Evolutionary conservation across 306 rosid genomes (phyloP), one percentile per base, ranked within the genome.

Genomic region (Citrullus amarus): DNA sequence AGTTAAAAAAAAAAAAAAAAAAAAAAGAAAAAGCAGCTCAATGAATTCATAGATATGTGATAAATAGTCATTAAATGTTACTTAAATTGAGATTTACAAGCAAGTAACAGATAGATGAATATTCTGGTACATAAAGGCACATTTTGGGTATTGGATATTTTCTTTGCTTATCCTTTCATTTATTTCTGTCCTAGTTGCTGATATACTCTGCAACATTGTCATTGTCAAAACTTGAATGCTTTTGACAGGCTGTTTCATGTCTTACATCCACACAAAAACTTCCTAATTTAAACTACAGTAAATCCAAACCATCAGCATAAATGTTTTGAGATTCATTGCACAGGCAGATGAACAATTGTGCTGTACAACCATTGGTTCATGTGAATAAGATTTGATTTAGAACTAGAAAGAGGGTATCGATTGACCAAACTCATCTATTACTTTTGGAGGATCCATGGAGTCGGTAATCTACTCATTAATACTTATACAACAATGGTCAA

Each of bases 171-270:
- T 74, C 78, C 62, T 74, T 51, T 32, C 62, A 74, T 74, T 74
- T 74, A 74, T 54, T 74, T 74, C 78, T 54, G 78, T 74, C 78
- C 78, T 74, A 53, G 62, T 74, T 74, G 78, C 78, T 34, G 78
- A 74, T 74, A 74, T 74, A 54, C 78, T 74, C 78, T 53, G 78
- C 78, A 74, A 74, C 63, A 74, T 74, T 74, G 63, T 74, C 63
- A 53, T 74, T 74, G 78, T 74, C 78, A 74, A 74, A 74, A 34
- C 63, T 74, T 74, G 78, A 74, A 74, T 74, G 78, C 78, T 74
- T 74, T 53, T 74, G 78, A 51, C 78, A 74, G 63, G 48, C 63
- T 74, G 78, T 74, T 74, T 54, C 32, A 18, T 74, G 63, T 74
- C 62, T 17, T 53, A 74, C 61, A 34, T 53, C 63, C 63, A 74